Base-by-base conservation (phyloP, 352 stramenopile species). In the Globisporangium cederbergense region DNA sequence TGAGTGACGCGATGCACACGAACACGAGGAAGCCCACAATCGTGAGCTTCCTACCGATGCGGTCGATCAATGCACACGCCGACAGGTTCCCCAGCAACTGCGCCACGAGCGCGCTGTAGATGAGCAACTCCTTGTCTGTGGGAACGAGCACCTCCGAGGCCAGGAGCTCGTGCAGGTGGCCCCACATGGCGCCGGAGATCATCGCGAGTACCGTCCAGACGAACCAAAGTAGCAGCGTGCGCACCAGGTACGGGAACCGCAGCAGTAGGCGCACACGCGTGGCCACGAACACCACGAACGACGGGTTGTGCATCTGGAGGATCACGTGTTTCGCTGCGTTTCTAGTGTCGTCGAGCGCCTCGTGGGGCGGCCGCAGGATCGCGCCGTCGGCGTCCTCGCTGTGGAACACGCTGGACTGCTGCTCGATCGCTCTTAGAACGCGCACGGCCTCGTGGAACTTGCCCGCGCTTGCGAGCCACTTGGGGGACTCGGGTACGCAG, bases 401-500 rank as follows among this genome's bases (percentile, higher is more conserved):
- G 10, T 53, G 22, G 47, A 53, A 53, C 22, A 53, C n/a, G 22
- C 47, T 53, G 3, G 47, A 53, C 18, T 9, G 3, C 6, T 34
- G 28, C 22, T 91, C 83, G 54, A 91, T 86, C 40, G 64, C 67
- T 18, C 76, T 66, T 8, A 91, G 57, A 14, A 84, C 59, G 16
- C 50, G 62, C 28, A 89, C 62, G 18, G 83, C 81, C 64, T 86
- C 74, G 14, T 86, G 71, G 20, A 73, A 62, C 3, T 78, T 76
- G 2, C 83, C 83, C 1, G 82, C 72, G 59, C 68, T 79, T 0
- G 78, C 83, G 25, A 92, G 70, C 53, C 81, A 92, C 46, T 88
- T 84, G n/a, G 83, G 83, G 13, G 81, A 88, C 46, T 92, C 83
- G 20, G 74, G 67, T n/a, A 89, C 60, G 45, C 64, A 74, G 2